A percentile compares a stretch with the other conserved stretches of the same genome.
phyloP scores from a whole-genome alignment of 805 yeast genomes.

The Wickerhamia fluorescens region DNA sequence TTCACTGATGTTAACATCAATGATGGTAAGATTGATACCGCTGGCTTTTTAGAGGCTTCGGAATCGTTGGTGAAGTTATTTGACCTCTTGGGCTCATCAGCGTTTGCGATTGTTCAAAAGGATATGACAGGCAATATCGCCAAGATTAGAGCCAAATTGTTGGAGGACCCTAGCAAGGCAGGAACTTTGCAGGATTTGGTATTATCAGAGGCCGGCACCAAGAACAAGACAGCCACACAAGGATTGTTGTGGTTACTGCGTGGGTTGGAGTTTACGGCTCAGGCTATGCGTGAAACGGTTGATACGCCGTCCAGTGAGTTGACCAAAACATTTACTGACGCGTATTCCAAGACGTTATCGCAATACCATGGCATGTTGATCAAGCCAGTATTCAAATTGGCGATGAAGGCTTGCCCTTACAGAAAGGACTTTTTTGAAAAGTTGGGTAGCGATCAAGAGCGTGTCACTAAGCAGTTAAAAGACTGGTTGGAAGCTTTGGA shows the following conservation, averaged over 20 bases:
- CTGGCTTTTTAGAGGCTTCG: conserved; percentile 74
- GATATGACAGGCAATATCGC: conserved; percentile 84
- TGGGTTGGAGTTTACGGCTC: conserved; percentile 87
- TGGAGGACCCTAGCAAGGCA: conserved; percentile 56
- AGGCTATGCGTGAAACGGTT: conserved; percentile 76
- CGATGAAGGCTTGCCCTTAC: conserved; percentile 94
- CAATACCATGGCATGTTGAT: conserved; percentile 77
- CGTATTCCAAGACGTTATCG: conserved; percentile 74
- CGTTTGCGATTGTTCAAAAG: conserved; percentile 76
- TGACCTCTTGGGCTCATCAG: conserved; percentile 78
- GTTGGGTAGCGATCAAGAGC: conserved; percentile 68
- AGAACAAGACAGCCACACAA: conserved; percentile 77
- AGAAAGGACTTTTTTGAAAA: conserved; percentile 78
- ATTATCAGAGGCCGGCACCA: conserved; percentile 59
- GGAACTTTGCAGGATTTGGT: conserved; percentile 75
- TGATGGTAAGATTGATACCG: conserved; percentile 61
- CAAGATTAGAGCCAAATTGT: conserved; percentile 62
- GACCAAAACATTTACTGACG: conserved; percentile 70
- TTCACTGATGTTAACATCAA: conserved; percentile 67
- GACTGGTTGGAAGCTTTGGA: conserved; percentile 77
- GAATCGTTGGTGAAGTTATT: conserved; percentile 78
- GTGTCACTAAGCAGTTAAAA: conserved; percentile 56
- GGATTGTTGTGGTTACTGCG: conserved; percentile 82
- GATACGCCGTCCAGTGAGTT: conserved; percentile 59
- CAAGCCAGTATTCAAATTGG: conserved; percentile 83